phyloP scores from a whole-genome alignment of 2,329 filamentous ascomycete genomes.

The Phoma sp. region DNA sequence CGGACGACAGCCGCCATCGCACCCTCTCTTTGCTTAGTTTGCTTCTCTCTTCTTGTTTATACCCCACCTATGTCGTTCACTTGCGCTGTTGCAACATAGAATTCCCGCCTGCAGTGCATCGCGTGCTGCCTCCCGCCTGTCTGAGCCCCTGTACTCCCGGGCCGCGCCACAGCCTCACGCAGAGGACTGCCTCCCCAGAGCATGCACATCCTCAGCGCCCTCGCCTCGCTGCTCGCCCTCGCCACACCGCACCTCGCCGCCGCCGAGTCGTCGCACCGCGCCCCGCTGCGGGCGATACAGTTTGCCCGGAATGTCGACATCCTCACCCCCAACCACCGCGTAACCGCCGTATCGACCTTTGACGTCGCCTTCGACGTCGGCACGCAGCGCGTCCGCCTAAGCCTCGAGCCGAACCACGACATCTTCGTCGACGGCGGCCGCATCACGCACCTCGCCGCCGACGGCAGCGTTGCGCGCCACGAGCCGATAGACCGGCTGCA shows the following conservation, averaged over 20 bases:
- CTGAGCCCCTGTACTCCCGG: neutral
- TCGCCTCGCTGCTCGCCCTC: slow-evolving; percentile 24
- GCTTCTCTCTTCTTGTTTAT: slow-evolving; percentile 12
- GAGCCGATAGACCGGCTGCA: slow-evolving; percentile 75
- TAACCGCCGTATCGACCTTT: slow-evolving; percentile 83
- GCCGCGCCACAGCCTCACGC: slow-evolving; percentile 21
- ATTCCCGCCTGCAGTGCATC: no score
- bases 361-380: slow-evolving; percentile 81
- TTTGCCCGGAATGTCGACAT: slow-evolving; percentile 78
- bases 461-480: slow-evolving; percentile 72
- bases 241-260: slow-evolving; percentile 34
- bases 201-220: slow-evolving; percentile 25
- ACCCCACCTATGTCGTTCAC: slow-evolving; percentile 43
- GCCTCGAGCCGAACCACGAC: slow-evolving; percentile 89
- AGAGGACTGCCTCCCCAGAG: slow-evolving; percentile 2
- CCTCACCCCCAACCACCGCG: slow-evolving; percentile 77
- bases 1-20: slow-evolving; percentile 24
- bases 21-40: slow-evolving; percentile 19
- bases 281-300: slow-evolving; percentile 77
- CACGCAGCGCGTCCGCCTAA: slow-evolving; percentile 74
- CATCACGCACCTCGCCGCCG: slow-evolving; percentile 73
- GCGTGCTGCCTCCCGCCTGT: neutral
- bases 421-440: slow-evolving; percentile 79
- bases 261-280: slow-evolving; percentile 59
- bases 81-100: slow-evolving; percentile 16